Evolutionary conservation across 352 stramenopile genomes (phyloP), one percentile per base, ranked within the genome.

Genomic region (Phytophthora pinifolia): DNA sequence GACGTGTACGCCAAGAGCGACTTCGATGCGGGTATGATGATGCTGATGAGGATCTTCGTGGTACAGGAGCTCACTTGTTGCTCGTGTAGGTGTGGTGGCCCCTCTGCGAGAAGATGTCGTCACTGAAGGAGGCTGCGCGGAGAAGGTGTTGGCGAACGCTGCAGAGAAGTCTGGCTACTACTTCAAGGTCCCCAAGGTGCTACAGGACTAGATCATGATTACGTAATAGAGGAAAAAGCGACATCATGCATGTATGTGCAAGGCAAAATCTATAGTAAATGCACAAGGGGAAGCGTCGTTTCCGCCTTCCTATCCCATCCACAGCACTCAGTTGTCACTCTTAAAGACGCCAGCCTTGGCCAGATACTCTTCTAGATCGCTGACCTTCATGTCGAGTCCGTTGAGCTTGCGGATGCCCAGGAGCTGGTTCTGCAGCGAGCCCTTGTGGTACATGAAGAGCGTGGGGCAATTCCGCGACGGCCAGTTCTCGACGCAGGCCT

Each of bases 381-480:
- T 75, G 18, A 90, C 70, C 55, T 91, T 91, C 74, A 94, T 96
- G 58, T 92, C 69, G 29, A 92, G 65, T 27, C 89, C 92, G 13
- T 87, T 88, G 31, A 97, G 77, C 65, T 95, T 92, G 53, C 79
- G 85, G 44, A 96, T 89, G 34, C 84, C 77, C 35, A 97, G 67
- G 36, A 98, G 62, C 63, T 98, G 90, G 57, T 91, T 96, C 74
- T 89, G 72, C 15, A 98, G 76, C 17, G 72, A 59, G 9, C 88
- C 88, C 47, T 97, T 86, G 52, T 92, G 72, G 74, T 98, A 98
- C 74, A 97, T 88, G 65, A 98, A 97, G 27, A 98, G 73, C 39
- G 90, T 97, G 25, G 92, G 92, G 60, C 94, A 89, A 74, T 97
- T 97, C 43, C 76, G 67, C 29, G 85, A 52, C 22, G 92, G 92